Conservation (phyloP, 352 stramenopile species). For the Globisporangium spiculum region DNA sequence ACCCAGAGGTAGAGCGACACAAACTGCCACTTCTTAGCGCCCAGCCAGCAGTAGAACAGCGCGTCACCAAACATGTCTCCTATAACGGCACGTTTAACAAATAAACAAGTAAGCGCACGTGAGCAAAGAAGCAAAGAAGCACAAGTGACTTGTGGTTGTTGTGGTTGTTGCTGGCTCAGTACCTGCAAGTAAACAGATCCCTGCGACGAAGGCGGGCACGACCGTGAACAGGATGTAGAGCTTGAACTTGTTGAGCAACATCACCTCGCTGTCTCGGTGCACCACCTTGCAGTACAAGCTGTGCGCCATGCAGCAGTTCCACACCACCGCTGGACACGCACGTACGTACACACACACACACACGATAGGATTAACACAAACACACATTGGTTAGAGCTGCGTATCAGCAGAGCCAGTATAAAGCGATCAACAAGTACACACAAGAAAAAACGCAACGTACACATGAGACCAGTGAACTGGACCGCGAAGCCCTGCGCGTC, state of each 20-base stretch:
- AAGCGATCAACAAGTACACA: background rate
- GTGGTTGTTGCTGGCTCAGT: background rate
- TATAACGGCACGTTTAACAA: slow-evolving; percentile 2
- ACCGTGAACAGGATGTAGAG: slow-evolving; percentile 53
- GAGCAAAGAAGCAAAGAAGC: background rate
- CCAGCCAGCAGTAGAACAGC: slow-evolving; percentile 81
- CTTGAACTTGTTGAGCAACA: slow-evolving; percentile 56
- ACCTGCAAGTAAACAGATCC: slow-evolving; percentile 36
- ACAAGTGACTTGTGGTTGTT: slow-evolving; percentile 3
- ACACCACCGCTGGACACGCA: slow-evolving; percentile 40
- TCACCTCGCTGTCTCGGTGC: slow-evolving; percentile 56
- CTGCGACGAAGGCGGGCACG: slow-evolving; percentile 37
- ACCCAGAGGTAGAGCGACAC: slow-evolving; percentile 68
- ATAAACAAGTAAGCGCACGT: background rate
- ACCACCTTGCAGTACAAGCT: slow-evolving; percentile 75
- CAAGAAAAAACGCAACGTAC: slow-evolving; percentile 18
- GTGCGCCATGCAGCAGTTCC: slow-evolving; percentile 69
- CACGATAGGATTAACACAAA: background rate
- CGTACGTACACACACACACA: background rate
- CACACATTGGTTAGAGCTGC: background rate
- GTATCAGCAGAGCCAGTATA: background rate
- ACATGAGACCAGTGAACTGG: slow-evolving; percentile 52
- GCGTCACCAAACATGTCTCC: slow-evolving; percentile 33
- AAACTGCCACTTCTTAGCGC: slow-evolving; percentile 43
- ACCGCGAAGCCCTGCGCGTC: slow-evolving; percentile 55